A percentile compares a stretch with the other conserved stretches of the same genome.
These are phyloP conservation scores for Aureobasidium sp. DNA, from an alignment of 2,329 filamentous ascomycete species.

Conservation along the genomic window DNA sequence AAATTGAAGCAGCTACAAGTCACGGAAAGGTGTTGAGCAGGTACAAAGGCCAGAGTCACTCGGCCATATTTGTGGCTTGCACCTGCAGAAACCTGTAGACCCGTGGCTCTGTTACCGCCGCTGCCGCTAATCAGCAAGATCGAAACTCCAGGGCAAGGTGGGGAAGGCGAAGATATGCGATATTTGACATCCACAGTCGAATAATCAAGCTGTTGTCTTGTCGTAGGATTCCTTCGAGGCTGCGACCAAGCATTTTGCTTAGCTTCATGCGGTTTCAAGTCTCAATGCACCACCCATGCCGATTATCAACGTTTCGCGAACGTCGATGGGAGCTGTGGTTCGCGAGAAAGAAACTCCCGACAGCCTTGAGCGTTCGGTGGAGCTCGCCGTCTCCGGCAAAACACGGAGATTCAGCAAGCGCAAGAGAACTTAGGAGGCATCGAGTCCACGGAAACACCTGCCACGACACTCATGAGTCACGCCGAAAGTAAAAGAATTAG, in stretches of 20 bases:
- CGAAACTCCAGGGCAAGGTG: background rate
- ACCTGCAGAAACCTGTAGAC: slow-evolving; percentile 2
- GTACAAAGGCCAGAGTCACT: background rate
- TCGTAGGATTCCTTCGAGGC: background rate
- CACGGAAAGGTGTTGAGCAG: background rate
- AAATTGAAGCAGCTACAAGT: background rate
- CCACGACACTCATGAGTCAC: slow-evolving; percentile 3
- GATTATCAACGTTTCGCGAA: background rate
- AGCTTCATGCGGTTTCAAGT: background rate
- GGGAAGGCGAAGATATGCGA: background rate
- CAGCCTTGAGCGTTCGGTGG: background rate
- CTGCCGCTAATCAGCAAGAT: background rate
- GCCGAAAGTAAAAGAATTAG: slow-evolving; percentile 8
- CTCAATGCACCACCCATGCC: background rate
- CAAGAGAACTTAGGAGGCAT: too few relatives aligned
- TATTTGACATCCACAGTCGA: background rate
- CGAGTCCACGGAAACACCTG: background rate
- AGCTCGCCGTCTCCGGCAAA: background rate
- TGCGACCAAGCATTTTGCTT: background rate
- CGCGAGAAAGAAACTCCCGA: background rate
- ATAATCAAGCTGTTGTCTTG: too few relatives aligned
- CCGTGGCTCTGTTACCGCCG: background rate
- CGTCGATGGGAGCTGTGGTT: background rate
- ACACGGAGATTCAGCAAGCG: background rate
- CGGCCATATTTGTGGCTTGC: slow-evolving; percentile 3